Conservation (phyloP, 148 eudicot species). For the Rhododendron henanense region DNA sequence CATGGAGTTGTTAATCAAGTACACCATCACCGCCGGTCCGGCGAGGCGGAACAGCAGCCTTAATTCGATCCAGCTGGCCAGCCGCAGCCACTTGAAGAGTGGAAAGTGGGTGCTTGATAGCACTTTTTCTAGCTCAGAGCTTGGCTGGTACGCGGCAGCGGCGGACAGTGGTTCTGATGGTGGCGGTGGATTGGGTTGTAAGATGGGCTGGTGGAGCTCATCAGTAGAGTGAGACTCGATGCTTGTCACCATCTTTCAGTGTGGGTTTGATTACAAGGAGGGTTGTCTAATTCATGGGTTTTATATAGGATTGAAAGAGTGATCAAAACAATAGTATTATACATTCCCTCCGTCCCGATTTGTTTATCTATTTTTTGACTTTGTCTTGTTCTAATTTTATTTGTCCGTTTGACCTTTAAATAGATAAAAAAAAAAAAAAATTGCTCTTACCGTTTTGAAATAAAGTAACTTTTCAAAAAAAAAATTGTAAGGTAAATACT, state of each 20-base stretch:
- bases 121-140: conserved; percentile 30
- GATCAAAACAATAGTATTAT: not conserved
- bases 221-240: not conserved
- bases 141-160: not conserved
- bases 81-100: conserved; percentile 14
- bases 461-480: no score
- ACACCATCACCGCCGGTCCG: conserved; percentile 51
- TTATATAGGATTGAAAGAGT: not conserved
- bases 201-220: not conserved
- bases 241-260: not conserved
- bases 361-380: no score
- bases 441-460: no score
- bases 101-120: conserved; percentile 19
- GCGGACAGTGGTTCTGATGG: not conserved
- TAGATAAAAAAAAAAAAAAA: no score
- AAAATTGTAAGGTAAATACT: no score
- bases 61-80: conserved; percentile 35
- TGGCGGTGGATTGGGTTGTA: not conserved
- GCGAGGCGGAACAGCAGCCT: conserved; percentile 31
- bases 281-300: not conserved
- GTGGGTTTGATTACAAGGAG: not conserved
- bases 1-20: conserved; percentile 42
- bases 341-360: no score
- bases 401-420: no score
- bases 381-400: no score